Evolutionary conservation across 2,329 filamentous ascomycete species (phyloP).

Genomic region (Paraconiothyrium brasiliense): DNA sequence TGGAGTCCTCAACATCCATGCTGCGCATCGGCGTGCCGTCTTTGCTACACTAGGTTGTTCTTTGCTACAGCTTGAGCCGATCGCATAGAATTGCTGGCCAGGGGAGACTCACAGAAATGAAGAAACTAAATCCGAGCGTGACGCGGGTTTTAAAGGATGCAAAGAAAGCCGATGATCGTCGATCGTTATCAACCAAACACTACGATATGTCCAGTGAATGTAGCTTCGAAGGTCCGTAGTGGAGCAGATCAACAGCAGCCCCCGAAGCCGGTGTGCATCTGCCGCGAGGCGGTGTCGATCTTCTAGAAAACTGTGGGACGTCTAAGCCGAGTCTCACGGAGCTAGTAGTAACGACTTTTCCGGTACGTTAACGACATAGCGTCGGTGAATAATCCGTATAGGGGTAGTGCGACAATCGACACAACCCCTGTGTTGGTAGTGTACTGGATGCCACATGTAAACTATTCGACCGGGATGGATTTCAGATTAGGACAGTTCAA

Average conservation of each 20-base stretch:
- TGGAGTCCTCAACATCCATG: neutral
- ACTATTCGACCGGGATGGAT: neutral
- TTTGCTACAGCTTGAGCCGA: neutral
- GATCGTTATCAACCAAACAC: neutral
- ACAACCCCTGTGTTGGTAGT: neutral
- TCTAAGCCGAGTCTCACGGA: neutral
- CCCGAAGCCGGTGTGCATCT: neutral
- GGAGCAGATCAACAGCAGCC: neutral
- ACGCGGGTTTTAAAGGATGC: neutral
- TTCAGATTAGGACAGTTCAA: neutral
- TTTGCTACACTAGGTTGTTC: neutral
- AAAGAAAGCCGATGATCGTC: neutral
- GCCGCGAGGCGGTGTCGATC: neutral
- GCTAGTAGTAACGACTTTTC: neutral
- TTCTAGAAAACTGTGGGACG: neutral
- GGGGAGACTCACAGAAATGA: neutral
- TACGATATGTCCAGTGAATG: neutral
- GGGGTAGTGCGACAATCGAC: neutral
- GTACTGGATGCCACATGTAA: neutral
- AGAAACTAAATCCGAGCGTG: neutral
- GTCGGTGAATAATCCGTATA: neutral
- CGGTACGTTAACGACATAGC: neutral
- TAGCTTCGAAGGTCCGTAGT: neutral
- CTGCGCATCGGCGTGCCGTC: neutral
- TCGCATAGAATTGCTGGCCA: neutral